These are phyloP conservation scores for Bremia lactucae DNA, from an alignment of 352 stramenopile genomes.

Conservation along the genomic window DNA sequence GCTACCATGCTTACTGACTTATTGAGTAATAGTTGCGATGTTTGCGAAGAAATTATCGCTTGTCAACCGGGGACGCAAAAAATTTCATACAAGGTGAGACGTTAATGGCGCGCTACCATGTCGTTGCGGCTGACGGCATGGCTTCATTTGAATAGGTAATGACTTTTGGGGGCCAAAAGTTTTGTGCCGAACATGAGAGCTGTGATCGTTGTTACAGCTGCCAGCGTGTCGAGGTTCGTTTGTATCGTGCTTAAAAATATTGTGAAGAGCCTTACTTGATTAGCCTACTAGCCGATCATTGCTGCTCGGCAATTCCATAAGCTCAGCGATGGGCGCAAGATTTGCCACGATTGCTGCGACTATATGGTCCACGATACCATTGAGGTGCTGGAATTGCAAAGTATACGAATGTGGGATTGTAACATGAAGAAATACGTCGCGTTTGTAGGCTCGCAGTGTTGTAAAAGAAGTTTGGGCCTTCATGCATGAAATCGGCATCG, in stretches of 20 bases:
- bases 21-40: conserved; percentile 31
- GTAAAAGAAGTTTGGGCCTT: conserved; percentile 63
- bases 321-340: conserved; percentile 52
- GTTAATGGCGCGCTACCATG: no score
- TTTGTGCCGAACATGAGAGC: conserved; percentile 51
- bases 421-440: background rate
- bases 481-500: conserved; percentile 54
- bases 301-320: conserved; percentile 36
- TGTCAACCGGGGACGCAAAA: conserved; percentile 32
- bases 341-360: conserved; percentile 51
- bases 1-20: conserved; percentile 1
- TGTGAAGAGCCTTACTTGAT: background rate
- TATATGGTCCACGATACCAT: conserved; percentile 49
- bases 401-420: background rate
- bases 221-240: conserved; percentile 48
- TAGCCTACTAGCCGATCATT: conserved; percentile 7
- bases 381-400: conserved; percentile 23
- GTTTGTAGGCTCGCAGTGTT: conserved; percentile 18
- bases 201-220: conserved; percentile 60
- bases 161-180: conserved; percentile 53
- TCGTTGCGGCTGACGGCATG: background rate
- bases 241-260: background rate
- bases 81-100: conserved; percentile 44
- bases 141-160: conserved; percentile 26
- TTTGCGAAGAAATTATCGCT: conserved; percentile 51